These are phyloP conservation scores for Corynespora cassiicola DNA, from an alignment of 2,329 filamentous ascomycete genomes.

Conservation along the genomic window DNA sequence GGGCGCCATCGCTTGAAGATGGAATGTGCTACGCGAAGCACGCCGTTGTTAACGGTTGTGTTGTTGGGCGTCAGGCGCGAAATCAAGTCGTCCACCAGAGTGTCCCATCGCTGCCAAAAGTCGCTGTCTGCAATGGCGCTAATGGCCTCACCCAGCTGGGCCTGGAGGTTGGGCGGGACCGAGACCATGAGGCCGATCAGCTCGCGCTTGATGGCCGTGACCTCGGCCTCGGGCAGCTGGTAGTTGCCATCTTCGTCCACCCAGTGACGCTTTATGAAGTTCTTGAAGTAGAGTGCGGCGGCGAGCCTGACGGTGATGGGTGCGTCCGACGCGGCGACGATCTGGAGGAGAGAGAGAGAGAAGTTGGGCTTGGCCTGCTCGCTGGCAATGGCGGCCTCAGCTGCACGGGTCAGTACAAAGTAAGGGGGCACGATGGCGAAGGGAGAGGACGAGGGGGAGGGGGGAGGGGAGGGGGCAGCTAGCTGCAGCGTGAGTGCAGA, in stretches of 20 bases:
- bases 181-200: constrained; percentile 96
- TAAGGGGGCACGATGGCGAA: constrained; percentile 4
- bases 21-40: constrained; percentile 95
- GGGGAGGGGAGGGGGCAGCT: constrained; percentile 3
- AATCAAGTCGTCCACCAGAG: constrained; percentile 91
- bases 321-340: constrained; percentile 78
- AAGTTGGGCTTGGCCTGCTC: constrained; percentile 87
- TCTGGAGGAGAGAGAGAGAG: constrained; percentile 84
- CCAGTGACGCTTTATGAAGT: constrained; percentile 95
- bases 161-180: constrained; percentile 84
- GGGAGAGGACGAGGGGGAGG: background rate
- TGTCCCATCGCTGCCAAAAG: constrained; percentile 96
- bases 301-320: constrained; percentile 82
- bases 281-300: constrained; percentile 95
- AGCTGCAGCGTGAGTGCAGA: background rate
- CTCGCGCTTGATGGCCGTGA: constrained; percentile 89
- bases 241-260: constrained; percentile 94
- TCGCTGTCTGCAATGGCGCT: constrained; percentile 98
- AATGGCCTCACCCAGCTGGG: constrained; percentile 94
- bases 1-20: constrained; percentile 97
- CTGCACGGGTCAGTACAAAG: constrained; percentile 56
- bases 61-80: constrained; percentile 83
- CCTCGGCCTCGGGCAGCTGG: constrained; percentile 83
- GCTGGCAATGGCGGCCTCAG: constrained; percentile 78
- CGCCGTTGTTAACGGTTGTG: constrained; percentile 86